Percentiles rank a stretch among this genome's conserved stretches.
phyloP scores from a whole-genome alignment of 257 asterid species.

The Linaria vulgaris region DNA sequence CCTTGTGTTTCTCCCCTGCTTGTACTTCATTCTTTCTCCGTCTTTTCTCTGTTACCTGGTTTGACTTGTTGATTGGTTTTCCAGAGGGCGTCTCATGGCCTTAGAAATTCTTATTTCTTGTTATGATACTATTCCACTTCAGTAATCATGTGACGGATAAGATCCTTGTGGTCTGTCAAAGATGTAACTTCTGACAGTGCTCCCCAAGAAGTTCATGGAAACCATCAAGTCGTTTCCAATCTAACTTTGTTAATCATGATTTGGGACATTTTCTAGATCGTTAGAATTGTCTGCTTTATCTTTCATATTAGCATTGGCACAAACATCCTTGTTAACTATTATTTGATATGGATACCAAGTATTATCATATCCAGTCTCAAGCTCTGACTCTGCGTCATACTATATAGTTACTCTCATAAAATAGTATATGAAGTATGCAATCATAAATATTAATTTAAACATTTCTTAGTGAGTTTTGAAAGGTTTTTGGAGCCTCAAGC shows the following conservation, averaged over 20 bases:
- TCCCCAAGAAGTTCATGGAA: no score
- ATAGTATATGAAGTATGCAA: background rate
- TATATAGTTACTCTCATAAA: background rate
- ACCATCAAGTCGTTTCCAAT: no score
- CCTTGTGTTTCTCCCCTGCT: no score
- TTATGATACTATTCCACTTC: no score
- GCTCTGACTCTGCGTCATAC: background rate
- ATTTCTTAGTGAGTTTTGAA: background rate
- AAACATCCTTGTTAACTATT: background rate
- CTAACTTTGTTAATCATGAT: background rate
- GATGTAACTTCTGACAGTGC: no score
- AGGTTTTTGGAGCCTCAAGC: conserved; percentile 17
- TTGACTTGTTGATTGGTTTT: no score
- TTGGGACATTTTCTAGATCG: background rate
- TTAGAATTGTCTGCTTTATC: background rate
- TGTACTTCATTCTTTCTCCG: no score
- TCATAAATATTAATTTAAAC: background rate
- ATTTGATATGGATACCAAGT: background rate
- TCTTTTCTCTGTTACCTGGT: no score
- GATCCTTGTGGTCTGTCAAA: no score
- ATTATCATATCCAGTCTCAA: background rate
- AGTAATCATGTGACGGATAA: no score
- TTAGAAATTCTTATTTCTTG: no score
- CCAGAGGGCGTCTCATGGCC: no score
- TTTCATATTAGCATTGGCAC: background rate